Conservation (phyloP, 179 eudicot genomes). For the Patellifolia procumbens region DNA sequence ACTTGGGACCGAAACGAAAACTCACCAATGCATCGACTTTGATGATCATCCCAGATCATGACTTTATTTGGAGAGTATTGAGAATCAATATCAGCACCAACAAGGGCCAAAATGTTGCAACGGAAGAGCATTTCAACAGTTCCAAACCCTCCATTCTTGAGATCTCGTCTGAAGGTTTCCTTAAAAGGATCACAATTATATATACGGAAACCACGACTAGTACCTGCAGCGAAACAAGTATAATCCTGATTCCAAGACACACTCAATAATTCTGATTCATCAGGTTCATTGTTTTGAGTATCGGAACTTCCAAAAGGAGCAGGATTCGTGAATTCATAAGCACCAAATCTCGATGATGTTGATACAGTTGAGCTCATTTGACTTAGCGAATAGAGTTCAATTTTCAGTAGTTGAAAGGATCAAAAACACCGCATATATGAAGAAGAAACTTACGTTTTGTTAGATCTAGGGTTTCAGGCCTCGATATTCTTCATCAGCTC, state of each 20-base stretch:
- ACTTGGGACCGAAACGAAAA: slow-evolving; percentile 94
- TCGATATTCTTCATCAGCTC: too few relatives aligned
- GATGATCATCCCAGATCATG: slow-evolving; percentile 98
- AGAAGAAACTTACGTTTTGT: too few relatives aligned
- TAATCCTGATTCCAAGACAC: slow-evolving; percentile 96
- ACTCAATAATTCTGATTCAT: slow-evolving; percentile 65
- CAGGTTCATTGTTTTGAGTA: slow-evolving; percentile 46
- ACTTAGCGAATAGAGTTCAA: slow-evolving; percentile 29
- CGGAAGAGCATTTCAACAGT: slow-evolving; percentile 94
- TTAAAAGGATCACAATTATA: slow-evolving; percentile 89
- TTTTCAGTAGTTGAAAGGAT: slow-evolving; percentile 23
- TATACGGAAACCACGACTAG: slow-evolving; percentile 85
- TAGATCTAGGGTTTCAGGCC: too few relatives aligned
- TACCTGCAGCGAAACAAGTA: slow-evolving; percentile 90
- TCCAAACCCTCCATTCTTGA: slow-evolving; percentile 88
- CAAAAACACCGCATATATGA: slow-evolving; percentile 29
- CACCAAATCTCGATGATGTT: slow-evolving; percentile 45
- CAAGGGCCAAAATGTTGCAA: slow-evolving; percentile 84
- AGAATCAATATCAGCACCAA: slow-evolving; percentile 77
- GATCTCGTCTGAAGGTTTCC: slow-evolving; percentile 89
- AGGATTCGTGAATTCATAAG: slow-evolving; percentile 39
- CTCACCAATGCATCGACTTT: slow-evolving; percentile 91
- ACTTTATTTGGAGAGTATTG: slow-evolving; percentile 93
- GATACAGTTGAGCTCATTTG: slow-evolving; percentile 63
- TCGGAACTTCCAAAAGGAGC: slow-evolving; percentile 47